Conservation (phyloP, 441 rosid genomes). For the Erysimum cheiri region DNA sequence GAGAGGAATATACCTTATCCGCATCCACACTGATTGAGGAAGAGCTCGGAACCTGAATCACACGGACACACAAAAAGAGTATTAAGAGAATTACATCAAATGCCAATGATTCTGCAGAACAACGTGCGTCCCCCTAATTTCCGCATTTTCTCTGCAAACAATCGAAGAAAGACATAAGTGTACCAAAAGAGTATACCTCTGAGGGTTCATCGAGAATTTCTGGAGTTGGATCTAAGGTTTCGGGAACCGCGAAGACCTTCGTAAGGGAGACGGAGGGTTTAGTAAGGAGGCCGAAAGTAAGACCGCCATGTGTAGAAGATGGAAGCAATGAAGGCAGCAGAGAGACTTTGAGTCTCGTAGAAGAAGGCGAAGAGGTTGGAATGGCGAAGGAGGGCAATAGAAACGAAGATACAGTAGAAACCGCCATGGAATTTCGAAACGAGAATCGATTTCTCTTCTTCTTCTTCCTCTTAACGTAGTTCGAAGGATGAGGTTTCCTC, state of each 20-base stretch:
- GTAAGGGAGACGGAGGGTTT: constrained; percentile 45
- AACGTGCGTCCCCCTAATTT: constrained; percentile 4
- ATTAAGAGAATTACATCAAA: background rate
- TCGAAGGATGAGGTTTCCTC: constrained; percentile 4
- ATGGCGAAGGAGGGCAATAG: constrained; percentile 50
- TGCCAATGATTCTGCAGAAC: background rate
- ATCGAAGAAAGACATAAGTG: constrained; percentile 13
- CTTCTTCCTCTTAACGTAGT: background rate
- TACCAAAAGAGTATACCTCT: constrained; percentile 35
- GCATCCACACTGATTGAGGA: constrained; percentile 56
- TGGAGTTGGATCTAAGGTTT: constrained; percentile 52
- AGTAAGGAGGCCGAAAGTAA: constrained; percentile 41
- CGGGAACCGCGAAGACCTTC: constrained; percentile 66
- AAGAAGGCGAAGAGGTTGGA: constrained; percentile 49
- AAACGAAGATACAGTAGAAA: constrained; percentile 57
- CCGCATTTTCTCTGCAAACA: constrained; percentile 13
- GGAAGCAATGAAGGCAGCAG: constrained; percentile 50
- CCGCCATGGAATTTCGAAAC: constrained; percentile 51
- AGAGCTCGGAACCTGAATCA: constrained; percentile 52
- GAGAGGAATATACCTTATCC: constrained; percentile 51
- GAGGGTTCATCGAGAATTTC: constrained; percentile 52
- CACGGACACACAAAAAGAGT: constrained; percentile 34
- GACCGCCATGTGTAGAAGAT: constrained; percentile 38
- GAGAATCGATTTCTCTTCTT: constrained; percentile 29
- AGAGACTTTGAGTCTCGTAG: constrained; percentile 48